These are phyloP conservation scores for Periconia digitata DNA, from an alignment of 2,329 filamentous ascomycete genomes.

Conservation along the genomic window DNA sequence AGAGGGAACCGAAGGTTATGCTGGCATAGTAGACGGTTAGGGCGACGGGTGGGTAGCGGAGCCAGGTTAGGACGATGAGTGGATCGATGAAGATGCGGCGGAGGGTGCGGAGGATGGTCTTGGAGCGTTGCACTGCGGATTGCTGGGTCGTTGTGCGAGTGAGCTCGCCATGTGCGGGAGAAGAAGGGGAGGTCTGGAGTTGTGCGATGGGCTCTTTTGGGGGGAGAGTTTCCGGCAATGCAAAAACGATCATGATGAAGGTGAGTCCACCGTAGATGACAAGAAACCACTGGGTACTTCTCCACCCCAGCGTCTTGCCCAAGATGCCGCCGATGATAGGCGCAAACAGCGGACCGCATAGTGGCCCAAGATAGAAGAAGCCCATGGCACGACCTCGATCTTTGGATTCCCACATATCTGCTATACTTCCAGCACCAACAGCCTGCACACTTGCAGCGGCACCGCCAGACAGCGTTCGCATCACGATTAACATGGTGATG, in stretches of 20 bases:
- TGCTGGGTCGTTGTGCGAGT: slow-evolving; percentile 34
- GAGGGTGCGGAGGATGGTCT: slow-evolving; percentile 25
- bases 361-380: slow-evolving; percentile 35
- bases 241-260: slow-evolving; percentile 24
- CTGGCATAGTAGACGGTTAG: slow-evolving; percentile 44
- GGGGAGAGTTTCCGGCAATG: slow-evolving; percentile 31
- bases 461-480: slow-evolving; percentile 34
- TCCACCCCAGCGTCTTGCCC: slow-evolving; percentile 27
- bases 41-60: slow-evolving; percentile 41
- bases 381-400: slow-evolving; percentile 37
- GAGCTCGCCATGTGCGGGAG: slow-evolving; percentile 16
- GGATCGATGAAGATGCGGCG: slow-evolving; percentile 44
- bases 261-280: slow-evolving; percentile 32
- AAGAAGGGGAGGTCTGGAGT: not conserved
- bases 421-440: slow-evolving; percentile 35
- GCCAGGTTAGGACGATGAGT: slow-evolving; percentile 40
- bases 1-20: slow-evolving; percentile 43
- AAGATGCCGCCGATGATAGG: slow-evolving; percentile 36
- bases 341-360: slow-evolving; percentile 34
- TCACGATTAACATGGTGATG: slow-evolving; percentile 36
- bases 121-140: slow-evolving; percentile 37
- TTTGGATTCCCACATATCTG: slow-evolving; percentile 36
- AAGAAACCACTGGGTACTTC: slow-evolving; percentile 39
- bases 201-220: slow-evolving; percentile 4
- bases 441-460: slow-evolving; percentile 36